Base-by-base conservation (phyloP, 2,329 filamentous ascomycete species). In the Fusarium pininemorale region DNA sequence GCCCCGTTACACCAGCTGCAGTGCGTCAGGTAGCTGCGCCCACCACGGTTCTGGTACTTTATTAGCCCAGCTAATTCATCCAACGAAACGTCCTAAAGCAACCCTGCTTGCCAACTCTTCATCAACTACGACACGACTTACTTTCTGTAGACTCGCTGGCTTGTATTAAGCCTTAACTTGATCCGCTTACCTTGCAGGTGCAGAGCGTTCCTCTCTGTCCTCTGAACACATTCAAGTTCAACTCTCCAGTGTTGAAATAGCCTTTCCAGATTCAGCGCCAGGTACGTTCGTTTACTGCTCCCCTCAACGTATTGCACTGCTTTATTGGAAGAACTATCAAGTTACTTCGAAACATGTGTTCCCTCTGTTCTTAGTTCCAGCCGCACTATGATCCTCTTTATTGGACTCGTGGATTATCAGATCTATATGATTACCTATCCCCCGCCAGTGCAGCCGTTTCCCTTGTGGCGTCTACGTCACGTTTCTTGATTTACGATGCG, bases 401-500 rank as follows among this genome's bases (percentile, higher is more conserved):
- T 54, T 45, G 26, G 37, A 45, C 57, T 55, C 37, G 63, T 68
- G 63, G 45, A 42, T 48, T 54, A 41, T 35, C 44, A 50, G 16
- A 41, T 55, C 48, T 53, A 61, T 72, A 60, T 51, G 58, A 64
- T 47, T 50, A 53, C 41, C 53, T 32, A 56, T 45, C 42, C 66
- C 70, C 66, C 63, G 71, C 71, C 66, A 63, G 58, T 63, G 54
- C 63, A 65, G 47, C n/a, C 60, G 59, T 45, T 47, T 42, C 63
- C 64, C 65, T 73, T 69, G 72, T 65, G 60, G 72, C 61, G 57
- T 65, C 66, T 77, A 77, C 75, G 75, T 77, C 75, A 77, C 75
- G 74, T 61, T 76, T 61, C 63, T 53, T 54, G 60, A 56, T 51
- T 51, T 73, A 56, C 63, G 63, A 67, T 76, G 68, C 66, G 72